Evolutionary conservation across 1,284 basidiomycete species (phyloP).

Genomic region (Irpex lacteus): DNA sequence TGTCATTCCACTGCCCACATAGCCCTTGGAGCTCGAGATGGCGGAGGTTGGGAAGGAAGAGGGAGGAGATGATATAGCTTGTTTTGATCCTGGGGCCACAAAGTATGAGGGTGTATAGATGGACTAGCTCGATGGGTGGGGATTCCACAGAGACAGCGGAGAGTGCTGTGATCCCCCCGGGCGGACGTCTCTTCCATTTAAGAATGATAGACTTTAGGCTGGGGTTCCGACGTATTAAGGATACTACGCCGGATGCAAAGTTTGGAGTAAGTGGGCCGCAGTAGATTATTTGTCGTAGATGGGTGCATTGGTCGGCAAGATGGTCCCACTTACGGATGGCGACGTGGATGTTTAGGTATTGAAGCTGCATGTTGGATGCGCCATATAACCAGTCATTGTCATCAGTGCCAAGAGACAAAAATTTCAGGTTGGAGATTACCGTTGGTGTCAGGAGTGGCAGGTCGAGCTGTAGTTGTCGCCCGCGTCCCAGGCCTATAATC

Average conservation of each 20-base stretch:
- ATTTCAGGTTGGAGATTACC: slow-evolving; percentile 15
- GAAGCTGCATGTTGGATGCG: slow-evolving; percentile 14
- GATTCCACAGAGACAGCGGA: not conserved
- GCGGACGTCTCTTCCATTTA: not conserved
- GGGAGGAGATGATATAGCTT: not conserved
- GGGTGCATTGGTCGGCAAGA: slow-evolving; percentile 15
- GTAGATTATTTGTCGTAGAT: slow-evolving; percentile 20
- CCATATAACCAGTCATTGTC: slow-evolving; percentile 5
- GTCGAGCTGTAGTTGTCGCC: slow-evolving; percentile 4
- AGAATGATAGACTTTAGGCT: slow-evolving; percentile 19
- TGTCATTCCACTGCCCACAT: not conserved
- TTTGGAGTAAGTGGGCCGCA: slow-evolving; percentile 3
- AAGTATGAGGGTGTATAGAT: not conserved
- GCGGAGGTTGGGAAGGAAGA: not conserved
- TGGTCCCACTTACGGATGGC: slow-evolving; percentile 15
- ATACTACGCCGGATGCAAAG: slow-evolving; percentile 16
- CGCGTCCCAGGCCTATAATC: slow-evolving; percentile 8
- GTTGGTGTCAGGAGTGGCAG: slow-evolving; percentile 15
- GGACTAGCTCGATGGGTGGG: not conserved
- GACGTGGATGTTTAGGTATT: slow-evolving; percentile 11
- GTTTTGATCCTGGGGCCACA: not conserved
- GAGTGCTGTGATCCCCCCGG: not conserved
- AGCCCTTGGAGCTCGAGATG: not conserved
- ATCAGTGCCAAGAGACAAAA: slow-evolving; percentile 1
- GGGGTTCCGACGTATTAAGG: slow-evolving; percentile 23